Base-by-base conservation (phyloP, 768 basidiomycete species). In the Dentipellis fragilis region DNA sequence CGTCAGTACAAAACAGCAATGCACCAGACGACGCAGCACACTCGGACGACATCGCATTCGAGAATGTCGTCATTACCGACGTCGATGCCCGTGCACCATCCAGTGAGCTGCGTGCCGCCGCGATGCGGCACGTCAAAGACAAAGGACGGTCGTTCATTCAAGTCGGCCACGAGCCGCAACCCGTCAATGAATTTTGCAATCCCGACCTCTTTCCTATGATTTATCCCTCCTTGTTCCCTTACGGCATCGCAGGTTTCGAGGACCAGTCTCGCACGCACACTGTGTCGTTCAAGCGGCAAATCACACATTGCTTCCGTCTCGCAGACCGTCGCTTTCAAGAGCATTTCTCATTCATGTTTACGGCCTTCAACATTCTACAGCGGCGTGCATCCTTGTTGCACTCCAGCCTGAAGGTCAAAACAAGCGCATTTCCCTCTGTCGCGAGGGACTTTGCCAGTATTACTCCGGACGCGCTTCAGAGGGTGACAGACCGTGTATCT, bases 191-290 rank as follows among this genome's bases (percentile, higher is more conserved):
- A 51, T 74, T 71, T 60, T 58, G 58, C 35, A 72, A 75, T 58
- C 68, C 69, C 1, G 8, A 46, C 9, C 42, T 76, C 8, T 72
- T 78, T 49, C 74, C 73, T 2, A 66, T 62, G 59, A 69, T 75
- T 9, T 76, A 72, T 62, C 74, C 75, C 2, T 72, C 73, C 0
- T 54, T 78, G 0, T 77, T 70, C 62, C 75, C 75, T 0, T 76
- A 70, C 62, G 73, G 76, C 0, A 57, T 70, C 17, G 73, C 75
- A 2, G 75, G 75, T 3, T 71, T 74, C 56, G 72, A 78, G 56
- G 64, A 77, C 57, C 11, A 12, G 1, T 21, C 39, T 4, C 45
- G 72, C 0, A 19, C 2, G 1, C 22, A 19, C 0, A 8, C 51
- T 1, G 6, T 77, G 0, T 66, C 66, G 2, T 52, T 77, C 45